These are phyloP conservation scores for Microcyclosporella mali DNA, from an alignment of 2,329 filamentous ascomycete species.

Conservation along the genomic window DNA sequence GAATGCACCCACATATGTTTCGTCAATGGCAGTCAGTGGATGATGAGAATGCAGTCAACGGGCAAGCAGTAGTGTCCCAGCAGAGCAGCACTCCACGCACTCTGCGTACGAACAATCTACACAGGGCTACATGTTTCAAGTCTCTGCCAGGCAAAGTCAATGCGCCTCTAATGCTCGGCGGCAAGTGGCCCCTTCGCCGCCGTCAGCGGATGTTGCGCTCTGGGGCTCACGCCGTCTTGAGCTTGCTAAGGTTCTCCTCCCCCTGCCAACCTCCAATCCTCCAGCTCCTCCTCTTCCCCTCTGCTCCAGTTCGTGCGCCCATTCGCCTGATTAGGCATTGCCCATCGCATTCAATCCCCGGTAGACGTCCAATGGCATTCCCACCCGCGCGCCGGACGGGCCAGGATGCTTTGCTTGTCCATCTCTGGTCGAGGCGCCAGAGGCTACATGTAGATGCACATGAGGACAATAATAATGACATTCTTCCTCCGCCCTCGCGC, in stretches of 20 bases:
- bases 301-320: too few relatives aligned
- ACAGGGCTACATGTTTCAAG: conserved; percentile 1
- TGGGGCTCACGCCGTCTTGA: not conserved
- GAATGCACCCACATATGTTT: too few relatives aligned
- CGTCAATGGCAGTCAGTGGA: too few relatives aligned
- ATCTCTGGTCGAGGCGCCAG: too few relatives aligned
- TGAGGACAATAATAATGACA: not conserved
- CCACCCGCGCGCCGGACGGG: too few relatives aligned
- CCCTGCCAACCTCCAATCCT: not conserved
- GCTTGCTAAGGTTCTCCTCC: not conserved
- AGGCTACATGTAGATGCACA: too few relatives aligned
- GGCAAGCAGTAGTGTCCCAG: not conserved
- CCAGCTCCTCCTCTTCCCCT: not conserved
- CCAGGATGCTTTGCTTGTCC: not conserved
- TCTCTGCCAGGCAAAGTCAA: not conserved
- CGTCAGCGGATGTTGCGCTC: too few relatives aligned
- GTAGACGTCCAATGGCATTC: too few relatives aligned
- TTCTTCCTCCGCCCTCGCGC: too few relatives aligned
- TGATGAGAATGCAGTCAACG: too few relatives aligned
- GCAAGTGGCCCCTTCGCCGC: conserved; percentile 2
- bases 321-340: too few relatives aligned
- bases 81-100: not conserved
- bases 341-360: not conserved
- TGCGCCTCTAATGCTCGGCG: not conserved
- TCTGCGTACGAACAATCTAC: not conserved